Evolutionary conservation across 148 eudicot genomes (phyloP), one percentile per base, ranked within the genome.

Genomic region (Spergularia marina): DNA sequence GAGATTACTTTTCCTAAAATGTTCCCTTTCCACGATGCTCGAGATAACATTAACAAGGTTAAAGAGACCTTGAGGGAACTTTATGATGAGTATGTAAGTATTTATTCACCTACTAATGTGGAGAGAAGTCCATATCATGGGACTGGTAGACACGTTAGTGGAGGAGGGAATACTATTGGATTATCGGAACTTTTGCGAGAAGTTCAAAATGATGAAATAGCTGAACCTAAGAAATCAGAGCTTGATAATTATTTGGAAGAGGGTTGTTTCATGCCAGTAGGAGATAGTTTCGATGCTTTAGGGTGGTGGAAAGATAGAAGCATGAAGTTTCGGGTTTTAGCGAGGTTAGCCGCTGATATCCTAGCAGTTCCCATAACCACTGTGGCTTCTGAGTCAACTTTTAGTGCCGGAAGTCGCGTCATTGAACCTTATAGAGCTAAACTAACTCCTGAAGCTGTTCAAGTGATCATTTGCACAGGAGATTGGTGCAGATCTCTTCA

Each of bases 1-100:
- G 73, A 69, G 17, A 40, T 41, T 47, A 67, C 71, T 34, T 67
- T n/a, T 41, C 55, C 18, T 10, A 17, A 40, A 40, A 16, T 67
- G 23, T 67, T 40, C 40, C 4, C 34, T 67, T 10, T n/a, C 12
- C 12, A 40, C 2, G 68, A 67, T 6, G 52, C 47, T 67, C 21
- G 70, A 40, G 70, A 67, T 13, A 40, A 40, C 17, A 40, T 67
- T 39, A 15, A 17, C 9, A 67, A 14, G 23, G 70, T 67, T 40
- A 39, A 12, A 16, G 53, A 67, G 7, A 18, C 53, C 40, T 67
- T 67, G n/a, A 15, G 44, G 17, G 53, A 67, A 9, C 70, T 69
- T 49, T 69, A n/a, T 47, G 58, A 69, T 69, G 72, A 69, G 56
- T 69, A 69, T 69, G 36, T 36, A 10, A 69, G 36, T 52, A 9